These are phyloP conservation scores for Camelina hispida DNA, from an alignment of 345 rosid species.

Conservation along the genomic window DNA sequence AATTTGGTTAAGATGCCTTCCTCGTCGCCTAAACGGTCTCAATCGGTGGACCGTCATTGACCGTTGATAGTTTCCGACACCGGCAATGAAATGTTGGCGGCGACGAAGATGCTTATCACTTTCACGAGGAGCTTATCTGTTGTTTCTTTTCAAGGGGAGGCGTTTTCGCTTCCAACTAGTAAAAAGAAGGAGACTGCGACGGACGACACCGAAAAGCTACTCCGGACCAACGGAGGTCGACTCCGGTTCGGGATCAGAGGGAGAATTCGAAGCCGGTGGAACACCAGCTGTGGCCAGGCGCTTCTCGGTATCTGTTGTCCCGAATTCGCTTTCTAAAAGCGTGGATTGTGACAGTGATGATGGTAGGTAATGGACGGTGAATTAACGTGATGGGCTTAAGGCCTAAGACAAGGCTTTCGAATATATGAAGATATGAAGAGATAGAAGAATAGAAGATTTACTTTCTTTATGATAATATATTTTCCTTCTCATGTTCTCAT, in stretches of 20 bases:
- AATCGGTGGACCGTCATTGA: slow-evolving; percentile 81
- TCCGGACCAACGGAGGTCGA: slow-evolving; percentile 62
- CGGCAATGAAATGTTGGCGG: too few relatives aligned
- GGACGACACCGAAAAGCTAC: slow-evolving; percentile 58
- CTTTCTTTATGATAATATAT: too few relatives aligned
- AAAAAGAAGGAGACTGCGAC: slow-evolving; percentile 66
- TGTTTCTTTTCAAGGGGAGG: slow-evolving; percentile 91
- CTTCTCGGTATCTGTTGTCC: slow-evolving; percentile 53
- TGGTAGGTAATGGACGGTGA: neutral
- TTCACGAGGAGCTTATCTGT: slow-evolving; percentile 74
- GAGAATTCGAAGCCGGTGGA: slow-evolving; percentile 63
- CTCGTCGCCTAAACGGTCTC: slow-evolving; percentile 69
- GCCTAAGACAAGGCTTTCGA: too few relatives aligned
- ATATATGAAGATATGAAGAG: too few relatives aligned
- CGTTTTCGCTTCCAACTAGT: slow-evolving; percentile 87
- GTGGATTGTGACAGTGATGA: slow-evolving; percentile 54
- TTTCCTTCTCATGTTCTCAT: too few relatives aligned
- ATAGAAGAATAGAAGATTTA: too few relatives aligned
- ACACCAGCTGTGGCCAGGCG: slow-evolving; percentile 79
- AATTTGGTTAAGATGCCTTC: slow-evolving; percentile 45
- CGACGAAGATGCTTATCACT: too few relatives aligned
- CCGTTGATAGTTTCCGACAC: slow-evolving; percentile 44
- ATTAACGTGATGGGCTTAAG: too few relatives aligned
- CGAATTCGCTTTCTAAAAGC: slow-evolving; percentile 56
- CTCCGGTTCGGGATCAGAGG: slow-evolving; percentile 69